phyloP scores from a whole-genome alignment of 2,329 filamentous ascomycete species.

The Pseudomassariella vexata region DNA sequence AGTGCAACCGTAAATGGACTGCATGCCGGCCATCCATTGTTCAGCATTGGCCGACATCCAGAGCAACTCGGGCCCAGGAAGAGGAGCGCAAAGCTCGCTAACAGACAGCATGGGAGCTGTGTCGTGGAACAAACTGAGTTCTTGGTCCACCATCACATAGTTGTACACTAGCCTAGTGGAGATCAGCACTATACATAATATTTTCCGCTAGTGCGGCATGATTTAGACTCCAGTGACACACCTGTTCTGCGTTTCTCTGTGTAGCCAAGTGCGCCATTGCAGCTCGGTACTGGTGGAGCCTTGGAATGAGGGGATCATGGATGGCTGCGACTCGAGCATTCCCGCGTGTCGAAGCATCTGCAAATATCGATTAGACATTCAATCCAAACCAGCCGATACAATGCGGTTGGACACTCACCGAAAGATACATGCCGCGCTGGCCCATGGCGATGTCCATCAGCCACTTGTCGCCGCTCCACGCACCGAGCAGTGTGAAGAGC shows the following conservation, averaged over 20 bases:
- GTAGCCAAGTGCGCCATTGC: conserved; percentile 59
- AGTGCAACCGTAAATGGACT: conserved; percentile 50
- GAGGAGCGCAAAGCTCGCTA: conserved; percentile 58
- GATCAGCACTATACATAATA: conserved; percentile 13
- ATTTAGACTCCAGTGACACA: conserved; percentile 35
- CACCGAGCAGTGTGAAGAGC: conserved; percentile 61
- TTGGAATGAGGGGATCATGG: conserved; percentile 36
- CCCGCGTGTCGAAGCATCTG: conserved; percentile 66
- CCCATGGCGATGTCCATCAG: conserved; percentile 74
- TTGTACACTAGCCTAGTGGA: conserved; percentile 57
- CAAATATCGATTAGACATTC: conserved; percentile 2
- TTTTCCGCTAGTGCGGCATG: conserved; percentile 7
- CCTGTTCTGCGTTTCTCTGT: conserved; percentile 58
- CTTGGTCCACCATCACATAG: conserved; percentile 70
- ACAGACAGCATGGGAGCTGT: conserved; percentile 57
- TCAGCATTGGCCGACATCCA: conserved; percentile 55
- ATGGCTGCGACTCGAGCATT: conserved; percentile 50
- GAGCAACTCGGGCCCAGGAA: conserved; percentile 55
- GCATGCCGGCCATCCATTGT: conserved; percentile 55
- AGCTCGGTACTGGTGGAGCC: conserved; percentile 38
- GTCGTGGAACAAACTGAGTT: conserved; percentile 62
- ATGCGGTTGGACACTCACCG: conserved; percentile 34
- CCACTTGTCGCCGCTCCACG: conserved; percentile 73
- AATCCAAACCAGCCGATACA: no score
- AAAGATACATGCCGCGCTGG: conserved; percentile 66